Evolutionary conservation across 371 early-diverging fungal species (phyloP).

Genomic region (Apophysomyces variabilis): DNA sequence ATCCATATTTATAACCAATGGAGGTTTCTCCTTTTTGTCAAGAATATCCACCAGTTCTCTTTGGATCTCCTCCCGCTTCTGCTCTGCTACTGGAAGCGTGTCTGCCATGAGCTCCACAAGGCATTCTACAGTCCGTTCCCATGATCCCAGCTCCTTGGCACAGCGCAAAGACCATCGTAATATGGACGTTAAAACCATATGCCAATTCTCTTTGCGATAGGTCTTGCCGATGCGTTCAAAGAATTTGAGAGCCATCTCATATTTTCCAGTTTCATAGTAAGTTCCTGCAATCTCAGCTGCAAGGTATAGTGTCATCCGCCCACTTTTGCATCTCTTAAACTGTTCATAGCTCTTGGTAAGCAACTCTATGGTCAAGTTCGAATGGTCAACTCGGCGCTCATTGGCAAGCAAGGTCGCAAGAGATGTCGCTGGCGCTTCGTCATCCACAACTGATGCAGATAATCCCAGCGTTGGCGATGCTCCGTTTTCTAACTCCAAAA

Average conservation of each 20-base stretch:
- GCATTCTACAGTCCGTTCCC: constrained; percentile 69
- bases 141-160: constrained; percentile 68
- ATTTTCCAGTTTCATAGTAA: constrained; percentile 77
- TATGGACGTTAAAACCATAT: constrained; percentile 69
- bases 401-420: constrained; percentile 14
- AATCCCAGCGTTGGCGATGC: not conserved
- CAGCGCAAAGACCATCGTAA: constrained; percentile 71
- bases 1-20: constrained; percentile 68
- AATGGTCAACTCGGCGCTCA: constrained; percentile 70
- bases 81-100: constrained; percentile 44
- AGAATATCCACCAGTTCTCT: constrained; percentile 47
- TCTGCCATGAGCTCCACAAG: constrained; percentile 73
- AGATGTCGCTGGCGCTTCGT: constrained; percentile 12
- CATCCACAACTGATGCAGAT: not conserved
- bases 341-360: constrained; percentile 89
- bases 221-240: constrained; percentile 89
- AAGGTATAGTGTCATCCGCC: constrained; percentile 82
- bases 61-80: constrained; percentile 53
- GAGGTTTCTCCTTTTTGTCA: constrained; percentile 22
- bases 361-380: constrained; percentile 73
- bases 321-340: constrained; percentile 74
- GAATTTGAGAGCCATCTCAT: constrained; percentile 87
- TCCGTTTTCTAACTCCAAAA: constrained; percentile 49
- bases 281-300: constrained; percentile 89
- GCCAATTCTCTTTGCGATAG: constrained; percentile 88